Base-by-base conservation (phyloP, 1,139 yeast genomes). In the Yamadazyma atmosphaerica region DNA sequence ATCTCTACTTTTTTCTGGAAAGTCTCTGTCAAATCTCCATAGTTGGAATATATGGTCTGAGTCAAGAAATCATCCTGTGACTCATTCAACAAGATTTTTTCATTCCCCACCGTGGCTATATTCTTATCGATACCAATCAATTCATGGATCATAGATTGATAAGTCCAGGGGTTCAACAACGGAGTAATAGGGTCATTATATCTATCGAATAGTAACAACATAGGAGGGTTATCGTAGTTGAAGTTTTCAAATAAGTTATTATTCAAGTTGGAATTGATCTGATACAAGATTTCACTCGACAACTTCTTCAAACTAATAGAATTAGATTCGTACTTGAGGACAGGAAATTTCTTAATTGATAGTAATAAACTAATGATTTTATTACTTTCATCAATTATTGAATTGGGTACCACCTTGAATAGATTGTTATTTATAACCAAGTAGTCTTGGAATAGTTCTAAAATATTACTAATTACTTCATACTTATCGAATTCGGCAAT, bases 101-200 rank as follows among this genome's bases (percentile, higher is more conserved):
- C 69, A 4, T 50, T 47, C 7, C 55, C 44, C 38, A 90, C 60
- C 46, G 81, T 83, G 2, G 88, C 96, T 4, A 92, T 76, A 51
- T 92, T 92, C 55, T 88, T 84, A 15, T 72, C 67, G 42, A 92
- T 86, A 1, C 92, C 95, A 29, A 92, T 68, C 25, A 88, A 74
- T 56, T 94, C 98, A 58, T 92, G 96, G 13, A 92, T 87, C 98
- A 94, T 92, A 2, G 97, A 87, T 56, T 92, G 98, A 61, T 89
- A 92, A 0, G 98, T 90, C 99, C 99, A 92, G 2, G 98, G 98
- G 29, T 84, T 79, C 34, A 92, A 64, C 33, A 92, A 68, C 1
- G 99, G 98, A 0, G 99, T 92, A 22, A 90, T 72, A 1, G 98
- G 97, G 60, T 92, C 99, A 54, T 81, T 83, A 43, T 81, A 79